These are phyloP conservation scores for Infundibulicybe gibba DNA, from an alignment of 768 basidiomycete genomes.

Conservation along the genomic window DNA sequence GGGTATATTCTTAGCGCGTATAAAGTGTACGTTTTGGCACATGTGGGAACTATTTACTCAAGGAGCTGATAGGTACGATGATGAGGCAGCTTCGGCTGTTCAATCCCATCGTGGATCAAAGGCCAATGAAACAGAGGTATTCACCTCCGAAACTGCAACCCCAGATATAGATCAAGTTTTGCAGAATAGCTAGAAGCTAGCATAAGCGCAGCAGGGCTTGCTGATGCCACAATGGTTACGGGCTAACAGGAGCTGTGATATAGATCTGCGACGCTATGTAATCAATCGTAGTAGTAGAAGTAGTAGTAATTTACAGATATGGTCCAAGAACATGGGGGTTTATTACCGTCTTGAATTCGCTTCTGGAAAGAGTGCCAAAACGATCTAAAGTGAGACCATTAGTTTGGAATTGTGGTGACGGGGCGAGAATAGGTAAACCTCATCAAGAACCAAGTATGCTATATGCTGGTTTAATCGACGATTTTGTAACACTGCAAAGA, in stretches of 20 bases:
- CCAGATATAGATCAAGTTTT: conserved; percentile 7
- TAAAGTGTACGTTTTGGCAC: conserved; percentile 61
- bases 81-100: conserved; percentile 56
- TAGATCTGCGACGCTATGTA: neutral
- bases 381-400: conserved; percentile 33
- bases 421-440: conserved; percentile 46
- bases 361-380: conserved; percentile 62
- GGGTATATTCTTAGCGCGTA: conserved; percentile 83
- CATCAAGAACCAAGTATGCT: conserved; percentile 83
- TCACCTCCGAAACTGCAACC: conserved; percentile 7
- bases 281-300: neutral
- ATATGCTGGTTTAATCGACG: conserved; percentile 93
- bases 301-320: too few species aligned
- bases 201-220: conserved; percentile 19
- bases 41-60: neutral
- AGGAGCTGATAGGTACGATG: conserved; percentile 51
- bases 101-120: conserved; percentile 43
- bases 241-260: neutral
- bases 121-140: conserved; percentile 26
- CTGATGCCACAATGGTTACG: neutral
- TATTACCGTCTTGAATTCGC: conserved; percentile 11
- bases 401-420: neutral
- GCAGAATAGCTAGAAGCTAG: conserved; percentile 3
- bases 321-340: too few species aligned
- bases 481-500: conserved; percentile 94